Conservation (phyloP, 805 yeast genomes). For the Lachancea sp. region DNA sequence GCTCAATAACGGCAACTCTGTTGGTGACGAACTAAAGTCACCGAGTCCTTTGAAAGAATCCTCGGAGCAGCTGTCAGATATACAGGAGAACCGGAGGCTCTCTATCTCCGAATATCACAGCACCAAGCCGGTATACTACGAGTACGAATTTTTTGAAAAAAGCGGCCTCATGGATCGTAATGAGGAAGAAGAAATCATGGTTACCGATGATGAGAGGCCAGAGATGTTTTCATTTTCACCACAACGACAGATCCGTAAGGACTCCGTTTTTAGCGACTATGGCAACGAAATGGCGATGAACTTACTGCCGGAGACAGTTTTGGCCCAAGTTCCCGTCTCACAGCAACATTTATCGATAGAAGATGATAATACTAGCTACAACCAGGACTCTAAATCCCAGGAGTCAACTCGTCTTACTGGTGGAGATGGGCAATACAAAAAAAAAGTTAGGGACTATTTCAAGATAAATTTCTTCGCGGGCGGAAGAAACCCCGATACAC, state of each 20-base stretch:
- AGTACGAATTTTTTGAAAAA: slow-evolving; percentile 26
- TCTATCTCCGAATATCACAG: slow-evolving; percentile 29
- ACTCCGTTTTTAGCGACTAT: slow-evolving; percentile 9
- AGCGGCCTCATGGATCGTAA: neutral
- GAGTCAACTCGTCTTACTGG: slow-evolving; percentile 3
- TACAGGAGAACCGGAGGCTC: slow-evolving; percentile 16
- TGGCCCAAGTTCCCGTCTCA: slow-evolving; percentile 1
- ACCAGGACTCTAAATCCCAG: neutral
- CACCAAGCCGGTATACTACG: slow-evolving; percentile 27
- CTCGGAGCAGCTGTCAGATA: neutral
- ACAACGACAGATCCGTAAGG: slow-evolving; percentile 7
- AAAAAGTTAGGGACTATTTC: slow-evolving; percentile 25
- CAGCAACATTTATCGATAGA: neutral
- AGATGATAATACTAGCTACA: neutral
- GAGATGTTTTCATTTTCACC: slow-evolving; percentile 6
- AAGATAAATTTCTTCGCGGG: slow-evolving; percentile 24
- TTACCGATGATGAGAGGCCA: slow-evolving; percentile 10
- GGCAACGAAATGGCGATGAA: slow-evolving; percentile 12
- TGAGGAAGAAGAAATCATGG: slow-evolving; percentile 10
- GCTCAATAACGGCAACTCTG: slow-evolving; percentile 7
- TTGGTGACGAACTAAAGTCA: slow-evolving; percentile 2
- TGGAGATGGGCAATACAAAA: slow-evolving; percentile 9
- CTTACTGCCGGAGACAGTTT: slow-evolving; percentile 1
- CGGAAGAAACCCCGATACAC: slow-evolving; percentile 5
- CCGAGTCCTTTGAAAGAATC: neutral